A percentile compares a stretch with the other conserved stretches of the same genome.
phyloP scores from a whole-genome alignment of 2,329 filamentous ascomycete species.

The Fonsecaea pugnacius region DNA sequence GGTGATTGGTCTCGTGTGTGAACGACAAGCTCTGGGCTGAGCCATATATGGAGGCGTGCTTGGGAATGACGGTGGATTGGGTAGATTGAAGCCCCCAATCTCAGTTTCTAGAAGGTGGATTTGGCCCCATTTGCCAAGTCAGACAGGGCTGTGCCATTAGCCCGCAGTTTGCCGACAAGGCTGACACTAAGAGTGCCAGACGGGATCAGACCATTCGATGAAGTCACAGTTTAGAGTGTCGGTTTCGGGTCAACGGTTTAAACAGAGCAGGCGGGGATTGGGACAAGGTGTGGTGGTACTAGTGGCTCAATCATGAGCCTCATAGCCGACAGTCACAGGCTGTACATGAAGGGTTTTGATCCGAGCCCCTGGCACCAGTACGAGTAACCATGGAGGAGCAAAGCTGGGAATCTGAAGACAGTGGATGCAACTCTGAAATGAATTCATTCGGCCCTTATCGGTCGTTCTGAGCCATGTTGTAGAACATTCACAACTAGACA shows the following conservation, averaged over 20 bases:
- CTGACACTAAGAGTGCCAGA: neutral
- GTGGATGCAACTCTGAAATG: constrained; percentile 25
- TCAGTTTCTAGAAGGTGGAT: neutral
- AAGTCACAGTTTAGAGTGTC: neutral
- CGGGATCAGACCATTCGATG: neutral
- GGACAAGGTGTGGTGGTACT: neutral
- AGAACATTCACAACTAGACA: constrained; percentile 19
- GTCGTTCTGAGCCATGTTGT: constrained; percentile 20
- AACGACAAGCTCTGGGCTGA: neutral
- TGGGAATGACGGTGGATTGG: neutral
- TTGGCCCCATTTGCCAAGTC: neutral
- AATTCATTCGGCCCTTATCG: constrained; percentile 31
- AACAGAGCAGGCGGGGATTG: neutral
- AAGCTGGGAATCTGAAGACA: neutral
- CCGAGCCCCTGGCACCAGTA: neutral
- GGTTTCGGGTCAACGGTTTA: neutral
- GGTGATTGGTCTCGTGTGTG: neutral
- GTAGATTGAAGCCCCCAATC: neutral
- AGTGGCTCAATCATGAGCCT: neutral
- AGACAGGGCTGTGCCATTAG: neutral
- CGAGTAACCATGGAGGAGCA: neutral
- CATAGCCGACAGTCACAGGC: neutral
- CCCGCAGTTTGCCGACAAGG: neutral
- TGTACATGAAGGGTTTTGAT: neutral
- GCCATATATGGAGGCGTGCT: neutral